Base-by-base conservation (phyloP, 441 rosid species). In the Aquilaria agallochum region DNA sequence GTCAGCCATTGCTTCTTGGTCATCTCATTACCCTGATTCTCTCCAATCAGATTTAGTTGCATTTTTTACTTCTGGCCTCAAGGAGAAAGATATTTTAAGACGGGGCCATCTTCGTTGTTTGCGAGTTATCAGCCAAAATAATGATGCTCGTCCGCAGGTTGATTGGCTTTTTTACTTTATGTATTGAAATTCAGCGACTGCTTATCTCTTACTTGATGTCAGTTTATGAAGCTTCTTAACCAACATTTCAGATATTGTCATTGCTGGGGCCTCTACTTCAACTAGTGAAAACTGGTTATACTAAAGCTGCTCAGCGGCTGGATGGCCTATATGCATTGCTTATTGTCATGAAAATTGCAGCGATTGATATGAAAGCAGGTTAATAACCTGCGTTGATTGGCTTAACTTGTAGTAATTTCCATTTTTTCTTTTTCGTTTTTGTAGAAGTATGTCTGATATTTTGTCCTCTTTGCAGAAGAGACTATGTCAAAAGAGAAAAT, bases 361-460 rank as follows among this genome's bases (percentile, higher is more conserved):
- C 96, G 30, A 73, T 70, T 66, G 98, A 95, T 74, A 83, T 90
- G 64, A 84, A 85, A 92, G 94, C 99, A 87, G 99, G 99, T 95
- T 45, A 34, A 2, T 56, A 4, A 11, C 53, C 54, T 32, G 33
- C 10, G 53, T 53, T 70, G 51, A 50, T 55, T 45, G 44, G 52
- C 45, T 48, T 31, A 45, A 33, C 55, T 68, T 61, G 51, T 46
- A 63, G 30, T 55, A 31, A 60, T 49, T 62, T 44, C 63, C 53
- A 53, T 20, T 12, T 46, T 66, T 42, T 30, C 27, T 50, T 33
- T 27, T 46, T 51, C 42, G 6, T 54, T 14, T 27, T 62, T 9
- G 50, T 63, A 61, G 9, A 2, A 40, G 10, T 5, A 5, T 40
- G 45, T 40, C 45, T 40, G 45, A 48, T 27, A 3, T 63, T 56